Base-by-base conservation (phyloP, 768 basidiomycete genomes). In the Aureoboletus auriporus region DNA sequence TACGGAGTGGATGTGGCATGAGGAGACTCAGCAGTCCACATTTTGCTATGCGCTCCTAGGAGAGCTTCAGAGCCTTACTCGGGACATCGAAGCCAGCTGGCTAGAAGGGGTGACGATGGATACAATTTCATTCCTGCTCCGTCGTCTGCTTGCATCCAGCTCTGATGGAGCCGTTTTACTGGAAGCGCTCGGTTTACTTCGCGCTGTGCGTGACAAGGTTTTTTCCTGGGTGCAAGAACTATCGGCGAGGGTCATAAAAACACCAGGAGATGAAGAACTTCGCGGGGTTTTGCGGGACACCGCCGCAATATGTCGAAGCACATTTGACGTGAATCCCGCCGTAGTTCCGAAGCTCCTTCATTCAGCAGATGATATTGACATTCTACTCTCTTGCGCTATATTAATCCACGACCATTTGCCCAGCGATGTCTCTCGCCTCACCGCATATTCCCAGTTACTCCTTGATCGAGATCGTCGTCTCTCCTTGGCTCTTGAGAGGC, bases 11-110 rank as follows among this genome's bases (percentile, higher is more conserved):
- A 57, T 59, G n/a, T 77, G 73, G 71, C 78, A 80, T 46, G 17
- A 42, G 1, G 71, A 73, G 9, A 60, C 76, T 5, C 39, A 42
- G 1, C 10, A 59, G 6, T n/a, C 55, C 11, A 31, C 55, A 6
- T 80, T 77, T 39, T 60, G 70, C 12, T 0, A 6, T 6, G 58
- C 56, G 1, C 54, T 80, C 4, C 42, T 76, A 2, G 51, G 38
- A 6, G 71, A 72, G 45, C 50, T 74, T 3, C 58, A 65, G 8
- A 51, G 50, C 14, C 56, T 73, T 4, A 37, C 75, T 14, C 42
- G 37, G 20, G 63, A 60, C 17, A 54, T 78, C 23, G 53, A 62
- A 43, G 63, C 46, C 8, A 78, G 73, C 46, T 78, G 77, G 77
- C 52, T 65, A 41, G 63, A 70, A 48, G 57, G 52, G 0, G 44